phyloP scores from a whole-genome alignment of 2,329 filamentous ascomycete species.

The Leptographium radiaticola region DNA sequence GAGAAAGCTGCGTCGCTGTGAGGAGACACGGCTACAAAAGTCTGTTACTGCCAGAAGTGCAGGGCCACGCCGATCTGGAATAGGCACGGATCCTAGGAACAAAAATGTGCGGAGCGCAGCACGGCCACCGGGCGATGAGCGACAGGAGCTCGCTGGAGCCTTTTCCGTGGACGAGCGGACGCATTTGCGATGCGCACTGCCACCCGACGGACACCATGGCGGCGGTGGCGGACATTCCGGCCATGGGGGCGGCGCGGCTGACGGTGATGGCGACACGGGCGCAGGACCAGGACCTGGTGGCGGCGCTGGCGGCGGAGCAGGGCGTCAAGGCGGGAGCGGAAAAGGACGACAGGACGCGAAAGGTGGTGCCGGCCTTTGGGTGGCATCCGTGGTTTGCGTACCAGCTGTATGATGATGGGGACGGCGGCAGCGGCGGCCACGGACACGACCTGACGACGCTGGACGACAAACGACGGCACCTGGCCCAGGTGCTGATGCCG shows the following conservation, averaged over 20 bases:
- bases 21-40: too few species aligned
- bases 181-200: conserved; percentile 68
- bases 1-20: too few species aligned
- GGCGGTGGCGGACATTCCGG: conserved; percentile 40
- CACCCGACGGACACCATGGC: conserved; percentile 70
- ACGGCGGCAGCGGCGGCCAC: too few species aligned
- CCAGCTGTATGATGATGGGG: conserved; percentile 52
- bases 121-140: background rate
- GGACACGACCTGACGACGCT: conserved; percentile 5
- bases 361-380: conserved; percentile 58
- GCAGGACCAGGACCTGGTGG: conserved; percentile 64
- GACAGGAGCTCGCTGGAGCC: conserved; percentile 16
- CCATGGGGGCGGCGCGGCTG: conserved; percentile 53
- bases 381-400: conserved; percentile 85
- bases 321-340: conserved; percentile 22
- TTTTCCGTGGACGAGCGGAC: conserved; percentile 54
- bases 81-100: too few species aligned
- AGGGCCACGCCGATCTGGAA: too few species aligned
- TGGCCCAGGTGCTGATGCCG: conserved; percentile 48
- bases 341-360: conserved; percentile 4
- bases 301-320: conserved; percentile 41
- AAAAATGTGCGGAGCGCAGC: background rate
- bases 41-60: too few species aligned
- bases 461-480: conserved; percentile 41
- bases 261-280: conserved; percentile 67